Evolutionary conservation across 306 rosid genomes (phyloP).

Genomic region (Purshia tridentata): DNA sequence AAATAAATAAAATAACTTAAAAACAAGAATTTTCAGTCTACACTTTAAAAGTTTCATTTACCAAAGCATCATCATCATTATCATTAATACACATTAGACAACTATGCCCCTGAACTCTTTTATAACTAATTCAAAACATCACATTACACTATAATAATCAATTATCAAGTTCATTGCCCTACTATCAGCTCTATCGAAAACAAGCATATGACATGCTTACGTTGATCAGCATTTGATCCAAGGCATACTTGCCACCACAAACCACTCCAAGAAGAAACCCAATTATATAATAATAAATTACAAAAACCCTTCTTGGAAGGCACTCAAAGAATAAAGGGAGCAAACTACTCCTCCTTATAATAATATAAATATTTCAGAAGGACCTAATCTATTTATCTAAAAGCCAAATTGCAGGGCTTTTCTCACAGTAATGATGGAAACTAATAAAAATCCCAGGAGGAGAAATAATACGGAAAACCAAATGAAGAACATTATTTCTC

Average conservation of each 20-base stretch:
- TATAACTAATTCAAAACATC: background rate
- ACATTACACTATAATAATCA: background rate
- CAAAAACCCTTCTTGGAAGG: background rate
- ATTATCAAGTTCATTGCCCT: background rate
- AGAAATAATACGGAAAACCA: background rate
- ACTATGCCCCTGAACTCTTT: background rate
- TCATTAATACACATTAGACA: background rate
- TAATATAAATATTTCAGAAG: background rate
- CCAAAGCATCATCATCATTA: background rate
- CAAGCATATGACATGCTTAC: background rate
- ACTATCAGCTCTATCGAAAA: constrained; percentile 1
- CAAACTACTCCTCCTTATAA: background rate
- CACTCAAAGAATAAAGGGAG: background rate
- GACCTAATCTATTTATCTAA: background rate
- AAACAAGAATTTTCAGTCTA: background rate
- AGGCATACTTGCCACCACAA: background rate
- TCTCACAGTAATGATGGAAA: background rate
- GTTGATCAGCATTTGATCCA: background rate
- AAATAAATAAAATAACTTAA: too few species aligned
- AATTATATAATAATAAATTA: background rate
- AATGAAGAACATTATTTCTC: background rate
- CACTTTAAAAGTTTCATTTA: background rate
- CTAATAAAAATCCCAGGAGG: background rate
- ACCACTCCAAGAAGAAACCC: background rate
- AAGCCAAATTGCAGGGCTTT: background rate